Conservation (phyloP, 768 basidiomycete species). For the Termitomyces sp. region DNA sequence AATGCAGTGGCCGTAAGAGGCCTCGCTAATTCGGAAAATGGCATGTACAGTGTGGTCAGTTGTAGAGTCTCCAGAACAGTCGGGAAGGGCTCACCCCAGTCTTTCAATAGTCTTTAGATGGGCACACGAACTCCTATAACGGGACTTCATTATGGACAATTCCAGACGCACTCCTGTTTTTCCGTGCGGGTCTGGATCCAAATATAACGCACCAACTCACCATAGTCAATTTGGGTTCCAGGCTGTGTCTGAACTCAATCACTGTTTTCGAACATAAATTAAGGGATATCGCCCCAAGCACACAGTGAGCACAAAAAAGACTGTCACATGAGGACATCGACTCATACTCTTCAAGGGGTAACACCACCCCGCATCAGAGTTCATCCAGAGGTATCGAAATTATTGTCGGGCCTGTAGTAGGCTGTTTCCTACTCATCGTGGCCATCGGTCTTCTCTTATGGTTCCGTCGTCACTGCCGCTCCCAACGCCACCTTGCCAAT, state of each 20-base stretch:
- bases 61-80: background rate
- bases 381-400: conserved; percentile 8
- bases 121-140: conserved; percentile 7
- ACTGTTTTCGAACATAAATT: conserved; percentile 10
- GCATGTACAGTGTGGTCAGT: conserved; percentile 14
- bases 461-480: conserved; percentile 4
- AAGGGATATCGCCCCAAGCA: conserved; percentile 1
- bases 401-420: conserved; percentile 9
- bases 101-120: conserved; percentile 12
- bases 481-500: background rate
- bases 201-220: conserved; percentile 8
- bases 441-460: conserved; percentile 7
- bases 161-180: conserved; percentile 15
- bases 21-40: conserved; percentile 8
- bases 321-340: background rate
- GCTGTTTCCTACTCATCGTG: conserved; percentile 1
- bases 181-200: conserved; percentile 14
- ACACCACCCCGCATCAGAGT: background rate
- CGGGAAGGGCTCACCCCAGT: background rate
- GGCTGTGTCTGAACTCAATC: conserved; percentile 14
- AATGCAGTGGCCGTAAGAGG: conserved; percentile 13
- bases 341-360: background rate
- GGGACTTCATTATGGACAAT: conserved; percentile 11
- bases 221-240: conserved; percentile 12
- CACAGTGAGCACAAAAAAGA: conserved; percentile 3